These are phyloP conservation scores for Ceratocystiopsis sp. DNA, from an alignment of 2,329 filamentous ascomycete genomes.

Conservation along the genomic window DNA sequence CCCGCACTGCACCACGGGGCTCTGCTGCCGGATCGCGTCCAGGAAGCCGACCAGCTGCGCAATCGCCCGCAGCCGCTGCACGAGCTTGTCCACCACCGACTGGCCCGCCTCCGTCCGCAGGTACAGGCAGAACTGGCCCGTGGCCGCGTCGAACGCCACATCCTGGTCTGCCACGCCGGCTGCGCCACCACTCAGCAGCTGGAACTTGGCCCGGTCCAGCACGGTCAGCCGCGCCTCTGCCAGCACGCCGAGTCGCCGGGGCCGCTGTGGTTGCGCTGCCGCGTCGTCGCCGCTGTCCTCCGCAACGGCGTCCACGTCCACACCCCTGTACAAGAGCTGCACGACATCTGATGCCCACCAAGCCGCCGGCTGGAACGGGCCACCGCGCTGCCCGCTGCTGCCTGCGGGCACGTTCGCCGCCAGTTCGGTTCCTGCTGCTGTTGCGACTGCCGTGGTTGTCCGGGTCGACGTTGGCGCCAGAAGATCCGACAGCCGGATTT, in stretches of 20 bases:
- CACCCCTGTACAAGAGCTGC: conserved; percentile 36
- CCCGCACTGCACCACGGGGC: conserved; percentile 37
- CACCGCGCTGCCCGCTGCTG: not conserved
- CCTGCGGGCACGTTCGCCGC: no score
- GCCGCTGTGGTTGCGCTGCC: not conserved
- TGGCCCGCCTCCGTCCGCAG: conserved; percentile 41
- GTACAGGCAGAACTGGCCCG: conserved; percentile 46
- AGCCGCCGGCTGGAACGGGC: not conserved
- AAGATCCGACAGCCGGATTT: conserved; percentile 30
- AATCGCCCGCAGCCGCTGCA: conserved; percentile 45
- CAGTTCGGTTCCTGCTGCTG: not conserved
- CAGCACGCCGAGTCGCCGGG: conserved; percentile 19
- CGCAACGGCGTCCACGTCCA: conserved; percentile 20
- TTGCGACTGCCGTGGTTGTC: no score
- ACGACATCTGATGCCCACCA: conserved; percentile 44
- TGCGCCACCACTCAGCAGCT: conserved; percentile 29
- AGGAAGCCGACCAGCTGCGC: conserved; percentile 56
- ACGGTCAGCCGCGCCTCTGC: conserved; percentile 39
- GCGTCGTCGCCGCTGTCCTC: conserved; percentile 10
- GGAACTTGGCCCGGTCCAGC: conserved; percentile 34
- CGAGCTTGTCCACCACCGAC: conserved; percentile 40
- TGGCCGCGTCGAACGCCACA: conserved; percentile 40
- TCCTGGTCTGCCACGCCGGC: conserved; percentile 31
- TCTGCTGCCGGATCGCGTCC: conserved; percentile 41
- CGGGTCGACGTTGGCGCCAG: conserved; percentile 6